Evolutionary conservation across 441 rosid species (phyloP).

Genomic region (Metrosideros polymorpha): DNA sequence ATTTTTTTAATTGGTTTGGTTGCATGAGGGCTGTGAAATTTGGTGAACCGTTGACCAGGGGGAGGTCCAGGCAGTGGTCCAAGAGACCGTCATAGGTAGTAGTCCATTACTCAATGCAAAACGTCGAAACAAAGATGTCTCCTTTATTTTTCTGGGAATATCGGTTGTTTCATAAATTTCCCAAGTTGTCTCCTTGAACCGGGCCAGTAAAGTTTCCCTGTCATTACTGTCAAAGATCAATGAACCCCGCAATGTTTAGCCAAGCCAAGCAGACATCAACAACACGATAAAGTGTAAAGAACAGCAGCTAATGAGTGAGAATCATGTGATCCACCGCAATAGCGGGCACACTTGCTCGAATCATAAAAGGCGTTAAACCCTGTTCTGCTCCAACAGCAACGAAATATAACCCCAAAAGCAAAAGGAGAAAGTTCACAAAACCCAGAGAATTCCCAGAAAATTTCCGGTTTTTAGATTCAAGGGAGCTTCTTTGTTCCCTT

Average conservation of each 20-base stretch:
- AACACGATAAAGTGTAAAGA: background rate
- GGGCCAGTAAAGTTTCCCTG: background rate
- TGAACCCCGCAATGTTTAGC: background rate
- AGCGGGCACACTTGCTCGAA: background rate
- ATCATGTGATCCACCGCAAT: slow-evolving; percentile 37
- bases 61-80: background rate
- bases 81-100: background rate
- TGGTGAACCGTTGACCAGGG: background rate
- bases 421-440: background rate
- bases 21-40: background rate
- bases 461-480: background rate
- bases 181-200: background rate
- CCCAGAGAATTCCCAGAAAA: background rate
- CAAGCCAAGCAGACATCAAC: background rate
- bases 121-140: background rate
- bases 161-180: background rate
- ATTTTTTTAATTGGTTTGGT: background rate
- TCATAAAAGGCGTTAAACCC: background rate
- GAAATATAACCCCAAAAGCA: background rate
- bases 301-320: slow-evolving; percentile 21
- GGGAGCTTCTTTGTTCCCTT: background rate
- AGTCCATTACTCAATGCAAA: no score
- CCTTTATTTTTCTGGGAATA: background rate
- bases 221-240: background rate
- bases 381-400: background rate